Evolutionary conservation across 208 protist genomes (phyloP).

Genomic region (Crithidia acanthocephali): DNA sequence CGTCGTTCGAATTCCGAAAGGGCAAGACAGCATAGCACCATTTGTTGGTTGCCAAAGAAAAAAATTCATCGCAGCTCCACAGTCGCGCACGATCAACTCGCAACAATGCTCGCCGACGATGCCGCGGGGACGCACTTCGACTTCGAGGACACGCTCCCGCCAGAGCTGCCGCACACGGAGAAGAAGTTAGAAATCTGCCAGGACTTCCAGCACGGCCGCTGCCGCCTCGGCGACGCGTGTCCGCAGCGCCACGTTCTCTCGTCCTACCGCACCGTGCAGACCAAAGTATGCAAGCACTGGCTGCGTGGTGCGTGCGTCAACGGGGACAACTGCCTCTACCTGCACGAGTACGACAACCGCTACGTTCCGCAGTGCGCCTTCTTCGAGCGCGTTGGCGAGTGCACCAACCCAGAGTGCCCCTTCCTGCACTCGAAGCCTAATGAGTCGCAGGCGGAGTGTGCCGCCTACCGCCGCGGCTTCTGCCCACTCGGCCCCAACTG

Average conservation of each 20-base stretch:
- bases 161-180: conserved; percentile 74
- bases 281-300: conserved; percentile 98
- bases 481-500: conserved; percentile 91
- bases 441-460: conserved; percentile 87
- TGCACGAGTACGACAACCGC: conserved; percentile 95
- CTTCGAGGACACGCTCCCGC: conserved; percentile 80
- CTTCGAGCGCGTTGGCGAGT: conserved; percentile 95
- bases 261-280: conserved; percentile 59
- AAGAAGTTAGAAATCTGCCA: conserved; percentile 92
- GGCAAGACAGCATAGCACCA: not conserved
- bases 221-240: conserved; percentile 92
- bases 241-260: conserved; percentile 94
- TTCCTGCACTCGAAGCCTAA: conserved; percentile 93
- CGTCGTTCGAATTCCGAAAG: not conserved
- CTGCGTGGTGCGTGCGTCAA: conserved; percentile 97
- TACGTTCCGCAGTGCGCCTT: conserved; percentile 97
- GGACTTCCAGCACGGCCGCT: conserved; percentile 95
- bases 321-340: conserved; percentile 95
- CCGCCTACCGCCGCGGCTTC: conserved; percentile 91
- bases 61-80: not conserved
- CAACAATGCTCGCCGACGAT: conserved; percentile 73
- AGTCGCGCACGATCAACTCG: not conserved
- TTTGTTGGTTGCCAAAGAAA: not conserved
- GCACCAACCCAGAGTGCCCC: conserved; percentile 96
- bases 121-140: conserved; percentile 61